phyloP scores from a whole-genome alignment of 2,329 filamentous ascomycete species.

The Colletotrichum viniferum region DNA sequence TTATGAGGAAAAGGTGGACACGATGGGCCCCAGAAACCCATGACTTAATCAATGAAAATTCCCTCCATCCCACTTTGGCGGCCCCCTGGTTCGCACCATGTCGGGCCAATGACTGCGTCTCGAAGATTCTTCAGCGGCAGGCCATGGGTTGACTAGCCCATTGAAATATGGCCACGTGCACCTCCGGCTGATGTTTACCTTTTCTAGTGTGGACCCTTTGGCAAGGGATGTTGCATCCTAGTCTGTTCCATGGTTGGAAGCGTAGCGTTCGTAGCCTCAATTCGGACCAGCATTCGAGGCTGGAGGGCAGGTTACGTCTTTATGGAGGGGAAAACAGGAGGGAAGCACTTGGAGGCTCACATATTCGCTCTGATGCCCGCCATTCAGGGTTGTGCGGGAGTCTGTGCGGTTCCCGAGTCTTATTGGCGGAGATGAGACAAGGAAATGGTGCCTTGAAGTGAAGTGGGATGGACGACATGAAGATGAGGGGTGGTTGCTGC shows the following conservation, averaged over 20 bases:
- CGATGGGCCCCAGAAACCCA: conserved; percentile 10
- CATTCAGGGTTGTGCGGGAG: conserved; percentile 25
- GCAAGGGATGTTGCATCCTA: conserved; percentile 10
- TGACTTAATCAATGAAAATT: conserved; percentile 22
- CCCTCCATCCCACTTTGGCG: conserved; percentile 15
- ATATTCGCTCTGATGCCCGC: conserved; percentile 1
- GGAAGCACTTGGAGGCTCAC: conserved; percentile 13
- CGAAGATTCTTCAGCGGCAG: conserved; percentile 19
- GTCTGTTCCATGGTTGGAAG: background rate
- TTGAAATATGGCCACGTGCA: conserved; percentile 22
- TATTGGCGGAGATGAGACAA: conserved; percentile 22
- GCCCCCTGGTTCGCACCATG: conserved; percentile 8
- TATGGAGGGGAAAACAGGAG: background rate
- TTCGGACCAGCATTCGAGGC: background rate
- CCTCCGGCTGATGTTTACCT: conserved; percentile 19
- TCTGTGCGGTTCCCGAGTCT: conserved; percentile 24
- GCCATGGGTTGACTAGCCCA: conserved; percentile 18
- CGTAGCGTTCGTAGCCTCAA: conserved; percentile 19
- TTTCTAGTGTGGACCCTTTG: conserved; percentile 14
- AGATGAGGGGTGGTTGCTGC: conserved; percentile 11
- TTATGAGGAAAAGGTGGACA: conserved; percentile 19
- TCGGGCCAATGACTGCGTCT: conserved; percentile 14
- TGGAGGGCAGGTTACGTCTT: background rate
- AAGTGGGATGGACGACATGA: conserved; percentile 19
- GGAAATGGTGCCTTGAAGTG: conserved; percentile 12